Base-by-base conservation (phyloP, 2,329 filamentous ascomycete species). In the Pseudogymnoascus sp. region DNA sequence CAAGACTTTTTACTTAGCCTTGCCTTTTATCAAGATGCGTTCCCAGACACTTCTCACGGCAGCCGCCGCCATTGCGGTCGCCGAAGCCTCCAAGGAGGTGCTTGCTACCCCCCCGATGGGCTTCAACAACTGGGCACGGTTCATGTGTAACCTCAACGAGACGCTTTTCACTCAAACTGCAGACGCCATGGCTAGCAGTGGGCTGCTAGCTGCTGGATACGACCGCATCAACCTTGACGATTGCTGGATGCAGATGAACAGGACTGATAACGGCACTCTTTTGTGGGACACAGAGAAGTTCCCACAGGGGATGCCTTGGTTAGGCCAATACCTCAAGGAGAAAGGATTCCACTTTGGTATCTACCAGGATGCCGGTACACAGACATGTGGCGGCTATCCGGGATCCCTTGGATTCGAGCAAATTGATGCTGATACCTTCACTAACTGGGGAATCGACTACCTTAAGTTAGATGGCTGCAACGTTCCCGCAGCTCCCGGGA, bases 401-500 rank as follows among this genome's bases (percentile, higher is more conserved):
- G 84, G 79, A 0, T 82, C 79, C 63, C 69, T 84, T 14, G 83
- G 80, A 1, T 79, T 80, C 66, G 84, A 88, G 66, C 72, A 77
- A 2, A 72, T 82, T 16, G 84, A 87, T 70, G 84, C 84, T 2
- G 71, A 78, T 60, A 79, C 80, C 0, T 86, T 82, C 69, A 79
- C 80, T 1, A 76, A 77, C 21, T 86, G 84, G 84, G 82, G 81
- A 1, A 77, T 86, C 62, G 82, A 85, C 68, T 86, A 83, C 64
- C 71, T 83, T 21, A 84, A 84, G 71, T 80, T 83, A 66, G 83
- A 85, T 70, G 84, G 84, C 69, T 85, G 82, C 70, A 74, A 78
- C 63, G 71, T 77, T 44, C 42, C 42, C 42, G 5, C 42, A n/a
- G 42, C 42, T 47, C 42, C 42, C 7, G 42, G 42, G 5, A 47